Conservation (phyloP, 768 basidiomycete genomes). For the Rhizopogon vinicolor region DNA sequence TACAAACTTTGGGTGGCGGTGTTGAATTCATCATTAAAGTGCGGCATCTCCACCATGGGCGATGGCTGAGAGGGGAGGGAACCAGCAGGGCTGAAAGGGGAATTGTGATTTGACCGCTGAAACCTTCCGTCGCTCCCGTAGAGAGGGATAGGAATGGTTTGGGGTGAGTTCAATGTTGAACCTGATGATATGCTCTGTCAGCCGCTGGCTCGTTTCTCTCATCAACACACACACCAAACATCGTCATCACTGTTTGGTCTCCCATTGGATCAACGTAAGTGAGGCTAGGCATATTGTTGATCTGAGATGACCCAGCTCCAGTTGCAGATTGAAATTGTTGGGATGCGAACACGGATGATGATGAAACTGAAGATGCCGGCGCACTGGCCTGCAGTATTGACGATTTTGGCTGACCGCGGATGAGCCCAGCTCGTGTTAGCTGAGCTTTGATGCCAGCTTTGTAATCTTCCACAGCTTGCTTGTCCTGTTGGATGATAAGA, state of each 20-base stretch:
- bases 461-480: slow-evolving; percentile 75
- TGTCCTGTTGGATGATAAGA: slow-evolving; percentile 51
- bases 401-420: slow-evolving; percentile 76
- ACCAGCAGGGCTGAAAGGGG: slow-evolving; percentile 29
- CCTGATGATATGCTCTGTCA: slow-evolving; percentile 14
- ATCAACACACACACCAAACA: slow-evolving; percentile 21
- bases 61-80: slow-evolving; percentile 31
- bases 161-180: slow-evolving; percentile 26
- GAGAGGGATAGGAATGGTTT: slow-evolving; percentile 20
- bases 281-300: slow-evolving; percentile 17
- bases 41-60: slow-evolving; percentile 23
- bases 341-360: slow-evolving; percentile 30
- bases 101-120: slow-evolving; percentile 24
- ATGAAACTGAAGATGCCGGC: slow-evolving; percentile 14
- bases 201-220: neutral
- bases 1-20: slow-evolving; percentile 26
- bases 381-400: slow-evolving; percentile 38
- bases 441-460: slow-evolving; percentile 83
- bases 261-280: slow-evolving; percentile 16
- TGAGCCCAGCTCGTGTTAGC: slow-evolving; percentile 70
- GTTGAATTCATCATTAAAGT: slow-evolving; percentile 31
- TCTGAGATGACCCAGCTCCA: slow-evolving; percentile 15
- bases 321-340: slow-evolving; percentile 22
- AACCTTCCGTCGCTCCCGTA: slow-evolving; percentile 17
- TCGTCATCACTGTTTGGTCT: slow-evolving; percentile 20